Conservation (phyloP, 2,329 filamentous ascomycete genomes). For the Fusarium tuaranense region DNA sequence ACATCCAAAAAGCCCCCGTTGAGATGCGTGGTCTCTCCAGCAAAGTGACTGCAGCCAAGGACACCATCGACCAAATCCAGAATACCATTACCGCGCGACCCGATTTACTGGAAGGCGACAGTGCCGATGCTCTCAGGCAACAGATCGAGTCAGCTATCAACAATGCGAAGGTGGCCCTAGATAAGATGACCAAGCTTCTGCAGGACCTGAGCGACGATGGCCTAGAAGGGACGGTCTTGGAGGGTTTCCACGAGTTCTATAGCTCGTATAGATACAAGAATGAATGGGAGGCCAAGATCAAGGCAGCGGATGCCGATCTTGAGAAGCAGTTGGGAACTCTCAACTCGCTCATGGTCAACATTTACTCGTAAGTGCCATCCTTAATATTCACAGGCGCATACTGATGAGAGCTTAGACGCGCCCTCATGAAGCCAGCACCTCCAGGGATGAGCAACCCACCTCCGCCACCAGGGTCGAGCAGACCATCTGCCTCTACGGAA, state of each 20-base stretch:
- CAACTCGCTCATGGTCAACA: constrained; percentile 48
- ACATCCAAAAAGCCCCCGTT: constrained; percentile 47
- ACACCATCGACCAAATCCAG: constrained; percentile 49
- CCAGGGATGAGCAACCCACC: constrained; percentile 20
- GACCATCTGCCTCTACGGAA: background rate
- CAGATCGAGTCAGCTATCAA: constrained; percentile 47
- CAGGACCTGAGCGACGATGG: constrained; percentile 44
- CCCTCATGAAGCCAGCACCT: constrained; percentile 46
- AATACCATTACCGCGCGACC: constrained; percentile 44
- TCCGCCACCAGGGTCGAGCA: constrained; percentile 27
- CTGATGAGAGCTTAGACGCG: constrained; percentile 36
- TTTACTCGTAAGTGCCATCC: constrained; percentile 46
- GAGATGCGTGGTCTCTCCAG: constrained; percentile 45
- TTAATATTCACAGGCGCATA: background rate
- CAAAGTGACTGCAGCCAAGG: constrained; percentile 44
- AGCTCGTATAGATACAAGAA: constrained; percentile 49
- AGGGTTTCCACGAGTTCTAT: constrained; percentile 47
- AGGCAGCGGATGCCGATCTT: constrained; percentile 44
- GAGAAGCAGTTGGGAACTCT: constrained; percentile 45
- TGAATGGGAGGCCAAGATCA: constrained; percentile 48
- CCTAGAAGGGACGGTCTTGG: constrained; percentile 32
- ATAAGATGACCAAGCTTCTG: constrained; percentile 47
- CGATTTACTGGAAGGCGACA: constrained; percentile 47
- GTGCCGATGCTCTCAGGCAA: constrained; percentile 41
- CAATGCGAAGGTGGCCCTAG: constrained; percentile 41